Conservation (phyloP, 2,329 filamentous ascomycete species). For the Apiospora marii region DNA sequence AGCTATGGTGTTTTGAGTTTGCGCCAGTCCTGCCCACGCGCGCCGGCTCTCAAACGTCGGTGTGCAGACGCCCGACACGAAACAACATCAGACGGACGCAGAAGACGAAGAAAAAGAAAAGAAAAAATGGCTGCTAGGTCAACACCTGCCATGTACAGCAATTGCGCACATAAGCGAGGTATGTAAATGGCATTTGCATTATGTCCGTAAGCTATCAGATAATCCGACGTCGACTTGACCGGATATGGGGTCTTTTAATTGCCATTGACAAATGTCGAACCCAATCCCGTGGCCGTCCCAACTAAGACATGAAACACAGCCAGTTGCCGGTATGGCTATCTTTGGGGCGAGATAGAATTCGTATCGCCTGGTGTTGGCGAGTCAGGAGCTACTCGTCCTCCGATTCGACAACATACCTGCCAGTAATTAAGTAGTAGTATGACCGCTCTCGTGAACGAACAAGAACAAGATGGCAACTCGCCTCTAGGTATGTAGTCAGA, state of each 20-base stretch:
- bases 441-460: background rate
- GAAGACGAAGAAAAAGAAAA: background rate
- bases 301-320: slow-evolving; percentile 2
- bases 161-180: background rate
- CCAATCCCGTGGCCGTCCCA: background rate
- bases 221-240: background rate
- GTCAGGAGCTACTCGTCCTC: background rate
- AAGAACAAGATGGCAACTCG: background rate
- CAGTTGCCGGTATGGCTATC: slow-evolving; percentile 1
- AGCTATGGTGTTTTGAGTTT: slow-evolving; percentile 19
- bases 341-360: background rate
- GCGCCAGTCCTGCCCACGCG: slow-evolving; percentile 3
- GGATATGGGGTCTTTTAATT: background rate
- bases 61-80: background rate
- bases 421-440: background rate
- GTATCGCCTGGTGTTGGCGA: slow-evolving; percentile 7
- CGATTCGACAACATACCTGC: background rate
- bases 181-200: background rate
- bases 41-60: slow-evolving; percentile 15
- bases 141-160: background rate
- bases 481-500: background rate
- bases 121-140: background rate
- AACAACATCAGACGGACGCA: slow-evolving; percentile 6
- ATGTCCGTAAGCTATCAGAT: background rate
- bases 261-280: background rate